These are phyloP conservation scores for Penicillium robsamsonii DNA, from an alignment of 495 filamentous ascomycete genomes.

Conservation along the genomic window DNA sequence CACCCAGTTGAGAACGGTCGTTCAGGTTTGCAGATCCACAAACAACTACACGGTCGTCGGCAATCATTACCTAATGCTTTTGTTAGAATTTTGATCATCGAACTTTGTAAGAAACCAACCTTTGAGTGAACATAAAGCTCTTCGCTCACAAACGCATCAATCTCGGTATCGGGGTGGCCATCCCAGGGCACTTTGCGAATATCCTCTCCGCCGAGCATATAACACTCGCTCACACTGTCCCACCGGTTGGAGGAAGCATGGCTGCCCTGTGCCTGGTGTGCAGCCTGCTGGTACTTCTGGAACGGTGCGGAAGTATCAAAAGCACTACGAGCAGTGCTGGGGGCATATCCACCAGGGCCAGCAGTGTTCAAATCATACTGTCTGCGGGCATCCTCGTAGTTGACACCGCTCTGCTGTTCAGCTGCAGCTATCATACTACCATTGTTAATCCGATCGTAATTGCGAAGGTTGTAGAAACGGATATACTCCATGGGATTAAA, in stretches of 20 bases:
- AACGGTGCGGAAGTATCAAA: constrained; percentile 47
- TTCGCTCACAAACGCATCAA: constrained; percentile 87
- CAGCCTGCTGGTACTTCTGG: constrained; percentile 67
- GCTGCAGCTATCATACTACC: constrained; percentile 60
- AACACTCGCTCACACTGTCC: constrained; percentile 77
- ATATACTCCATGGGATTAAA: constrained; percentile 79
- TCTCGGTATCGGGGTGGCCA: constrained; percentile 63
- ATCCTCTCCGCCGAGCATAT: constrained; percentile 78
- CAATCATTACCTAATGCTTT: constrained; percentile 66
- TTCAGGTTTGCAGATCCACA: constrained; percentile 93
- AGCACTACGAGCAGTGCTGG: constrained; percentile 34
- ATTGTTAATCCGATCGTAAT: constrained; percentile 86
- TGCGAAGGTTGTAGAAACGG: constrained; percentile 91
- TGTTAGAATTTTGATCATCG: constrained; percentile 16
- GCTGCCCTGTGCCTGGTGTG: constrained; percentile 38
- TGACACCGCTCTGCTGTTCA: constrained; percentile 66
- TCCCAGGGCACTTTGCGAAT: constrained; percentile 80
- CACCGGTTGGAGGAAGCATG: constrained; percentile 51
- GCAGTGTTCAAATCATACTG: constrained; percentile 58
- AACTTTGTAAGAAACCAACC: constrained; percentile 33
- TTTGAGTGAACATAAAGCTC: constrained; percentile 95
- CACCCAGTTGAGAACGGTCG: constrained; percentile 87
- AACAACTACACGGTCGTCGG: constrained; percentile 85
- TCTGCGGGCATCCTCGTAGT: constrained; percentile 67
- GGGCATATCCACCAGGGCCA: constrained; percentile 39